Percentiles rank a stretch among this genome's conserved stretches.
These are phyloP conservation scores for Trichoderma erinaceum DNA, from an alignment of 495 filamentous ascomycete genomes.

Conservation along the genomic window DNA sequence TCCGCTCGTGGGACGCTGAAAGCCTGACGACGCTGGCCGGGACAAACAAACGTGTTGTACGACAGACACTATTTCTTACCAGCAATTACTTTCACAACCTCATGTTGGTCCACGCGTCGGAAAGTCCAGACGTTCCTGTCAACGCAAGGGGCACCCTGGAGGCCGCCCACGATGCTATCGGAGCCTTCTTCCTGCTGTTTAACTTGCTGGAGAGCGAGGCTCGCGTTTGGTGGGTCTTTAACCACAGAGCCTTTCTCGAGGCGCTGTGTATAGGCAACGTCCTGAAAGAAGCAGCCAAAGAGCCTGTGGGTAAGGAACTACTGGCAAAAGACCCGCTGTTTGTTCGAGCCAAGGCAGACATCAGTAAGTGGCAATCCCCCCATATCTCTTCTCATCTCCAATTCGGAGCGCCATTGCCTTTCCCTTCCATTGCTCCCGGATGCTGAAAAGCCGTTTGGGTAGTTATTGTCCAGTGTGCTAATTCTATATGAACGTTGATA, in stretches of 20 bases:
- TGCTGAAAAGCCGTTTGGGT: slow-evolving; percentile 14
- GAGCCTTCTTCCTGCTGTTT: slow-evolving; percentile 60
- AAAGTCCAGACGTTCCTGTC: slow-evolving; percentile 53
- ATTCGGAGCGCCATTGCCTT: not conserved
- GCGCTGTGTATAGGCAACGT: slow-evolving; percentile 50
- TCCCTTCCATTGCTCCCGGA: not conserved
- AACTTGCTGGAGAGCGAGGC: slow-evolving; percentile 57
- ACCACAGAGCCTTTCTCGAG: slow-evolving; percentile 65
- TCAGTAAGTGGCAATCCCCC: slow-evolving; percentile 35
- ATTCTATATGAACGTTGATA: slow-evolving; percentile 19
- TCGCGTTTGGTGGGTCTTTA: slow-evolving; percentile 71
- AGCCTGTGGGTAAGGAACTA: slow-evolving; percentile 28
- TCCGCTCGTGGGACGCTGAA: slow-evolving; percentile 54
- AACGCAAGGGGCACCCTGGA: slow-evolving; percentile 61
- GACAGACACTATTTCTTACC: slow-evolving; percentile 62
- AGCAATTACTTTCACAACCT: slow-evolving; percentile 70
- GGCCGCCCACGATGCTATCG: slow-evolving; percentile 58
- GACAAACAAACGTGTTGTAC: slow-evolving; percentile 51
- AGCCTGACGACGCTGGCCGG: slow-evolving; percentile 43
- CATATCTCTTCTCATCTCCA: not conserved
- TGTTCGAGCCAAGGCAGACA: slow-evolving; percentile 49
- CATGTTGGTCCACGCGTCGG: slow-evolving; percentile 60
- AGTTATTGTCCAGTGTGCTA: not conserved
- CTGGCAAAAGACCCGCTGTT: slow-evolving; percentile 46
- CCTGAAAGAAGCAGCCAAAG: slow-evolving; percentile 34